Percentiles rank a stretch among this genome's conserved stretches.
Conservation (phyloP, 2,329 filamentous ascomycete species). For the Trichophyton simii region DNA sequence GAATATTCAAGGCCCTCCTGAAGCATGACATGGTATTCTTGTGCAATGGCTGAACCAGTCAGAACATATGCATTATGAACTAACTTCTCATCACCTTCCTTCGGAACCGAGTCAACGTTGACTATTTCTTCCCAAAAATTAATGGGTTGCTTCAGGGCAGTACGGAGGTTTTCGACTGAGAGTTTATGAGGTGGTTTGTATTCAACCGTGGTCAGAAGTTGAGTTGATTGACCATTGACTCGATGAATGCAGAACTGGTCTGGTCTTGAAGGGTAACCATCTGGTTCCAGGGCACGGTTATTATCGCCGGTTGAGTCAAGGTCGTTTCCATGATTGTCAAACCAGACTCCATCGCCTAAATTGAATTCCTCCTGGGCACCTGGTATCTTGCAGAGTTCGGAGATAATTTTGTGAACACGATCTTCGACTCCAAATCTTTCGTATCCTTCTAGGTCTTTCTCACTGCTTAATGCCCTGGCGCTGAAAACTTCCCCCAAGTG, state of each 20-base stretch:
- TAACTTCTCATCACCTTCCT: constrained; percentile 12
- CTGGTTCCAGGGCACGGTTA: constrained; percentile 7
- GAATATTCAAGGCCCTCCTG: constrained; percentile 20
- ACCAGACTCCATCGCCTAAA: constrained; percentile 15
- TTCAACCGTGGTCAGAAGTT: constrained; percentile 11
- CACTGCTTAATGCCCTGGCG: constrained; percentile 17
- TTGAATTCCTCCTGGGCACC: constrained; percentile 17
- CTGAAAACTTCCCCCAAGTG: constrained; percentile 7
- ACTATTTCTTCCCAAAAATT: constrained; percentile 5
- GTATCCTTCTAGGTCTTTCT: constrained; percentile 21
- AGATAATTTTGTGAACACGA: constrained; percentile 19
- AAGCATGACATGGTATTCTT: constrained; percentile 23
- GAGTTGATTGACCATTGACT: neutral
- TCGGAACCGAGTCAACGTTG: constrained; percentile 5
- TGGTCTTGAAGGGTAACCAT: constrained; percentile 8
- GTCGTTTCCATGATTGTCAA: constrained; percentile 14
- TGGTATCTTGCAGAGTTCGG: constrained; percentile 19
- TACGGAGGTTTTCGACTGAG: neutral
- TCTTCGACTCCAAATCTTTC: constrained; percentile 20
- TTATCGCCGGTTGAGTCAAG: constrained; percentile 9
- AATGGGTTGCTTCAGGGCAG: neutral
- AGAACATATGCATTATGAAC: constrained; percentile 18
- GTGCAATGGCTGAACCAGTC: constrained; percentile 14
- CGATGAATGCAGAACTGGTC: constrained; percentile 18
- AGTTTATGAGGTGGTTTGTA: constrained; percentile 19